These are phyloP conservation scores for Quercus phellos DNA, from an alignment of 331 rosid species.

Conservation along the genomic window DNA sequence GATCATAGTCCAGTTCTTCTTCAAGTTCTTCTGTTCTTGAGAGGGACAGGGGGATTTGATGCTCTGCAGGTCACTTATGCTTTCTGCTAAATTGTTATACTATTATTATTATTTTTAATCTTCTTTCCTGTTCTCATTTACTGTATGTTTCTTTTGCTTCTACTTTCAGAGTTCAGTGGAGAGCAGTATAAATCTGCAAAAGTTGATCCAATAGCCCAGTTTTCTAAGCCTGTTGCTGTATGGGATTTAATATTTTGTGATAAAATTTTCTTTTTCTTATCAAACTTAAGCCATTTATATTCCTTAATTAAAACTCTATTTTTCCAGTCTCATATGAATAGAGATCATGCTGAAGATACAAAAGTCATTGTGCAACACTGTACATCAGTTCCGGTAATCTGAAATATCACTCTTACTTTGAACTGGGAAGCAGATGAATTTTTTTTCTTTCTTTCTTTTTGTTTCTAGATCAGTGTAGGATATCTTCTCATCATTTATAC, in stretches of 20 bases:
- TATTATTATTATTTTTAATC: slow-evolving; percentile 3
- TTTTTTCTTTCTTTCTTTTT: background rate
- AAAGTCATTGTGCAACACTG: slow-evolving; percentile 82
- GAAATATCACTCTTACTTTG: background rate
- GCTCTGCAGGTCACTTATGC: background rate
- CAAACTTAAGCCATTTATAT: slow-evolving; percentile 1
- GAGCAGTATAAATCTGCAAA: slow-evolving; percentile 73
- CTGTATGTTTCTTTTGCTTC: slow-evolving; percentile 1
- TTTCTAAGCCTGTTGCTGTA: slow-evolving; percentile 94
- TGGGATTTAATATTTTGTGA: slow-evolving; percentile 12
- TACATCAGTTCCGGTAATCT: slow-evolving; percentile 72
- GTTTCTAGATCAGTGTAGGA: background rate
- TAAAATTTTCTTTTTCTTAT: slow-evolving; percentile 13
- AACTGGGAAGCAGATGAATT: background rate
- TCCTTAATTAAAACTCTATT: slow-evolving; percentile 20
- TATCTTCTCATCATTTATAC: background rate
- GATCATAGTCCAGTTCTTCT: background rate
- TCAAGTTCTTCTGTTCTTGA: background rate
- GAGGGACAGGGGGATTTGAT: background rate
- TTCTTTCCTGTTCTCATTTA: background rate
- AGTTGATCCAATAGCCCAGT: slow-evolving; percentile 88
- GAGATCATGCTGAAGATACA: slow-evolving; percentile 91
- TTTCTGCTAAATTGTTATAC: slow-evolving; percentile 5
- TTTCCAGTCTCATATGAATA: slow-evolving; percentile 93
- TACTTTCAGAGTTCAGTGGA: slow-evolving; percentile 53